Base-by-base conservation (phyloP, 2,329 filamentous ascomycete species). In the Diaporthe sp. region DNA sequence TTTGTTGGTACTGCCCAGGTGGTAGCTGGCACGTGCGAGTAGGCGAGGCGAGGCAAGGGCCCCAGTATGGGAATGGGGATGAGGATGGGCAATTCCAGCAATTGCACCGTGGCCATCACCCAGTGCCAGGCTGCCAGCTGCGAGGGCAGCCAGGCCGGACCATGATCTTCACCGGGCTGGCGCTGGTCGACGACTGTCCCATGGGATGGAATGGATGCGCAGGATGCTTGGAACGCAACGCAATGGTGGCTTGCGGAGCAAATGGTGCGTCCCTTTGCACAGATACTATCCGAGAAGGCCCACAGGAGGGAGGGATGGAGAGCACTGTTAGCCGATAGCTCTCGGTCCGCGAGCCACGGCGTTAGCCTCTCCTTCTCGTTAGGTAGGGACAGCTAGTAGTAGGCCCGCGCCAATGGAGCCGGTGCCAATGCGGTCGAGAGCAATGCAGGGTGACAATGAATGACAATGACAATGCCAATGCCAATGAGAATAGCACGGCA, bases 171-270 rank as follows among this genome's bases (percentile, higher is more conserved):
- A 30, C 64, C 47, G 64, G 47, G 64, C 64, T 68, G 64, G 45
- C 45, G 60, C 40, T 64, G 60, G 60, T 45, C 57, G 40, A 45
- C 33, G 45, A 54, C 47, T 68, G 47, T 52, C 64, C 64, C 64
- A 68, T 68, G 64, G 64, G 69, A 71, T 71, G 69, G 69, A 71
- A 71, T 71, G 69, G 69, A 71, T 71, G 57, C 42, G 50, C 55
- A 71, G 69, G 55, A 60, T 71, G 42, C 69, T 22, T 71, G 69
- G 69, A 71, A 71, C 69, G 69, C 69, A 40, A 54, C 33, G 47
- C 64, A 54, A 54, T 68, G 30, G 69, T 61, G 69, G 69, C 69
- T 61, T 58, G 69, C 30, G 30, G n/a, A 50, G n/a, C 28, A 71
- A 68, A 19, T 40, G 47, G 47, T 52, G 40, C 58, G 54, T 22